Percentiles rank a stretch among this genome's conserved stretches.
Conservation (phyloP, 225 moss, liverwort and hornwort species). For the Bryoerythrophyllum caledonicum region DNA sequence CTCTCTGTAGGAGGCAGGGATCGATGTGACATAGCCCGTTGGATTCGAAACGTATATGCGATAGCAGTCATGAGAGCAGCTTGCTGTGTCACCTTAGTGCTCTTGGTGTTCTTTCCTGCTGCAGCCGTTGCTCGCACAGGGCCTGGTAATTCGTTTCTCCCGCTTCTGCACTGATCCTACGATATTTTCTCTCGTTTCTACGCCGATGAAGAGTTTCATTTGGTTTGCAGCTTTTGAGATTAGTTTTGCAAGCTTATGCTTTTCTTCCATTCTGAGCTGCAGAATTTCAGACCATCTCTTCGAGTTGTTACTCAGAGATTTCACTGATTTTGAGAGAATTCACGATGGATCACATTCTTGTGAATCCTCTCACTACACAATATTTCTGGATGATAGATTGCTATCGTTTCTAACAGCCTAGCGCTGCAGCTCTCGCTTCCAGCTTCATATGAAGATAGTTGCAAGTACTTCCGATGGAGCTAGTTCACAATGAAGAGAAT, state of each 20-base stretch:
- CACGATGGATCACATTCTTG: neutral
- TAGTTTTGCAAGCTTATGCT: neutral
- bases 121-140: conserved; percentile 19
- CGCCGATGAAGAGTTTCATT: neutral
- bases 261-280: neutral
- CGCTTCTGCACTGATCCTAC: neutral
- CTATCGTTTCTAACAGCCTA: neutral
- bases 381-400: neutral
- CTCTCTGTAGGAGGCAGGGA: too few species aligned
- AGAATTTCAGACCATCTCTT: neutral
- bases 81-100: neutral
- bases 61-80: neutral
- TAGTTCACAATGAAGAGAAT: neutral
- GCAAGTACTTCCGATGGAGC: neutral
- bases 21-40: neutral
- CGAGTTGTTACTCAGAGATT: too few species aligned
- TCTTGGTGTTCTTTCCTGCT: conserved; percentile 13
- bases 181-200: neutral
- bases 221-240: neutral
- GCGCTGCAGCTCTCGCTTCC: neutral
- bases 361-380: neutral
- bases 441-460: neutral
- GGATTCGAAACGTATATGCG: neutral
- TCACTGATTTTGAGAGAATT: neutral
- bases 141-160: conserved; percentile 16